These are phyloP conservation scores for Dendryphion nanum DNA, from an alignment of 2,329 filamentous ascomycete genomes.

Conservation along the genomic window DNA sequence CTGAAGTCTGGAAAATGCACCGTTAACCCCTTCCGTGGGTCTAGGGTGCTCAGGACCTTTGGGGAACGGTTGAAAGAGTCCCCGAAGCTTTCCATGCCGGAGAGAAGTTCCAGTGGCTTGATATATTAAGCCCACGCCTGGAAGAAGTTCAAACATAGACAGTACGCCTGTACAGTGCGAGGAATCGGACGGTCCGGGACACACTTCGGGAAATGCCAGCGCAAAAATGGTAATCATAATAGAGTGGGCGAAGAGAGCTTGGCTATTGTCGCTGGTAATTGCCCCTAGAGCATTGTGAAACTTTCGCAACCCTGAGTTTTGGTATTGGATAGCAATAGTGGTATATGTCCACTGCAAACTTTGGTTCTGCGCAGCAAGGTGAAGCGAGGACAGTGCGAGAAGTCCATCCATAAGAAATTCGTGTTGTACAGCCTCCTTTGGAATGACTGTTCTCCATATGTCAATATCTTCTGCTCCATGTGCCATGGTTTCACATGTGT, in stretches of 20 bases:
- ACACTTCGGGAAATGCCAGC: conserved; percentile 6
- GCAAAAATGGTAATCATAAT: conserved; percentile 4
- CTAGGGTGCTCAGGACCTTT: not conserved
- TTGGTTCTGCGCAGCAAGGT: conserved; percentile 7
- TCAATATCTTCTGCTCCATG: conserved; percentile 2
- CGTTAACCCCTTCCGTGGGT: not conserved
- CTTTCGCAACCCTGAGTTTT: conserved; percentile 3
- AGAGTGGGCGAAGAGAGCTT: conserved; percentile 6
- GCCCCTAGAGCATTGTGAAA: conserved; percentile 2
- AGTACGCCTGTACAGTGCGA: conserved; percentile 1
- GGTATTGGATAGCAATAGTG: conserved; percentile 6
- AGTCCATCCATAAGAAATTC: conserved; percentile 11
- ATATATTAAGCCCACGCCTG: not conserved
- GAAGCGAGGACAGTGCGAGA: conserved; percentile 9
- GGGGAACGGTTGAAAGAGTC: conserved; percentile 2
- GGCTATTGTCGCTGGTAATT: conserved; percentile 8
- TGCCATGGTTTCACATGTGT: conserved; percentile 3
- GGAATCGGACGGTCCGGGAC: not conserved
- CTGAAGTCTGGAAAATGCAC: conserved; percentile 2
- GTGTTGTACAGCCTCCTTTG: conserved; percentile 6
- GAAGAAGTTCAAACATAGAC: conserved; percentile 3
- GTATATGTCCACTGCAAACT: conserved; percentile 5
- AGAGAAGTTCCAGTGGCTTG: not conserved
- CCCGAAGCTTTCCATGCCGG: conserved; percentile 1
- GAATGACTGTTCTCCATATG: conserved; percentile 5